Conservation (phyloP, 2,329 filamentous ascomycete species). For the Cercospora beticola region DNA sequence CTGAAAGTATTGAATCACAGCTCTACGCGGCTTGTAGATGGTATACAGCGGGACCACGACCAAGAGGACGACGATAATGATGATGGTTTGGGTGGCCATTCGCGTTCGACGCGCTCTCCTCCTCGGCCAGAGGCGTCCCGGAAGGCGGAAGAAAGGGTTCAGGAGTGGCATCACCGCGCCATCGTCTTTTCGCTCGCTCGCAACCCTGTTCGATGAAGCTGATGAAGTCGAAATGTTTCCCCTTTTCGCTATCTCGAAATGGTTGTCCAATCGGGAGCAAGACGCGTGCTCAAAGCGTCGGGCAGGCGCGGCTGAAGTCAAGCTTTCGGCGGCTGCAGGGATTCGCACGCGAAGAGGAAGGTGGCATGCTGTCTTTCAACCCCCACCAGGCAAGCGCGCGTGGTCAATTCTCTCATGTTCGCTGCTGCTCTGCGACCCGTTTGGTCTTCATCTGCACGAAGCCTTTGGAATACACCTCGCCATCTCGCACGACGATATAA, state of each 20-base stretch:
- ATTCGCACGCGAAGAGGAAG: slow-evolving; percentile 5
- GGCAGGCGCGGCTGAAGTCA: slow-evolving; percentile 1
- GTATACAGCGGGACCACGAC: slow-evolving; percentile 57
- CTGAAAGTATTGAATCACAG: slow-evolving; percentile 69
- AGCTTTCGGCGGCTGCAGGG: slow-evolving; percentile 10
- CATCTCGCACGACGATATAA: neutral
- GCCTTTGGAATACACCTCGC: neutral
- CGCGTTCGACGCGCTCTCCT: slow-evolving; percentile 34
- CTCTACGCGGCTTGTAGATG: slow-evolving; percentile 77
- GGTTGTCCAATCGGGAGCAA: slow-evolving; percentile 9
- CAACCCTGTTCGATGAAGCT: neutral
- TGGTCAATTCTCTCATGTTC: slow-evolving; percentile 14
- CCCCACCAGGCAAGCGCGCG: slow-evolving; percentile 1
- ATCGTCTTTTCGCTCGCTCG: slow-evolving; percentile 3
- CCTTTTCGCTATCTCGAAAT: neutral
- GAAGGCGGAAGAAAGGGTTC: slow-evolving; percentile 36
- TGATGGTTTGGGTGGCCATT: slow-evolving; percentile 33
- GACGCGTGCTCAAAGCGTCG: neutral
- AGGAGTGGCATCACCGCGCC: slow-evolving; percentile 35
- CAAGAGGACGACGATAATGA: slow-evolving; percentile 30
- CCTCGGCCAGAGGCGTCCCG: slow-evolving; percentile 34
- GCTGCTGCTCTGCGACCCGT: slow-evolving; percentile 10
- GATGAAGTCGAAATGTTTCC: neutral
- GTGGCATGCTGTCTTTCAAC: neutral
- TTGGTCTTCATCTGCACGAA: neutral